Evolutionary conservation across 495 filamentous ascomycete species (phyloP).

Genomic region (Neurospora sp.): DNA sequence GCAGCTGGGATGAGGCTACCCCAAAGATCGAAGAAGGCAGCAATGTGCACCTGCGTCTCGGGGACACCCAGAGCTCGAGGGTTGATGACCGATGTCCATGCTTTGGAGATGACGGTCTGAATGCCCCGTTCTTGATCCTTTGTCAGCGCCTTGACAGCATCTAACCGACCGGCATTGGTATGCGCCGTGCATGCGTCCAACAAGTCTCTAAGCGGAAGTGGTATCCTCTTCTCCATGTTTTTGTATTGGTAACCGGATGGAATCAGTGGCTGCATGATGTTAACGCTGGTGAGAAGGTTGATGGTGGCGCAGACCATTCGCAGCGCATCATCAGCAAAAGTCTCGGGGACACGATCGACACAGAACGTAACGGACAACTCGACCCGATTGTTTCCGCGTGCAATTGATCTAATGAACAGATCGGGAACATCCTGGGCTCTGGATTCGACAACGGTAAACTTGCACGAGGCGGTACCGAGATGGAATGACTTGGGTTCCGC

Average conservation of each 20-base stretch:
- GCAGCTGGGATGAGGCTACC: constrained; percentile 36
- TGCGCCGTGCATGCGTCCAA: constrained; percentile 8
- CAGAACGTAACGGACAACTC: constrained; percentile 35
- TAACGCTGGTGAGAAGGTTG: constrained; percentile 29
- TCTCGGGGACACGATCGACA: constrained; percentile 25
- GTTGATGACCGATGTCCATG: constrained; percentile 33
- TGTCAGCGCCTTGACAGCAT: constrained; percentile 10
- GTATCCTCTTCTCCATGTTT: constrained; percentile 25
- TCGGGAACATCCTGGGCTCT: constrained; percentile 30
- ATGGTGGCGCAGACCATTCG: constrained; percentile 33
- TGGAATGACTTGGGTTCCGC: constrained; percentile 27
- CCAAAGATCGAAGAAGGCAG: constrained; percentile 41
- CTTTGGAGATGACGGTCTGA: constrained; percentile 26
- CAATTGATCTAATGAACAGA: constrained; percentile 29
- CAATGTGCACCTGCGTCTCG: constrained; percentile 31
- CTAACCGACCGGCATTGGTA: constrained; percentile 10
- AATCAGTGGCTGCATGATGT: constrained; percentile 31
- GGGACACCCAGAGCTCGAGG: constrained; percentile 30
- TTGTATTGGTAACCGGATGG: constrained; percentile 27
- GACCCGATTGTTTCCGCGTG: constrained; percentile 19
- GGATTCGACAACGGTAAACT: constrained; percentile 28
- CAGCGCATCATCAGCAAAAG: constrained; percentile 32
- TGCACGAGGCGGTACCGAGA: constrained; percentile 30
- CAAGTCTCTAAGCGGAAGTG: constrained; percentile 17
- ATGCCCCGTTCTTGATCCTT: constrained; percentile 21